Evolutionary conservation across 2,329 filamentous ascomycete genomes (phyloP).

Genomic region (Pseudogymnoascus sp.): DNA sequence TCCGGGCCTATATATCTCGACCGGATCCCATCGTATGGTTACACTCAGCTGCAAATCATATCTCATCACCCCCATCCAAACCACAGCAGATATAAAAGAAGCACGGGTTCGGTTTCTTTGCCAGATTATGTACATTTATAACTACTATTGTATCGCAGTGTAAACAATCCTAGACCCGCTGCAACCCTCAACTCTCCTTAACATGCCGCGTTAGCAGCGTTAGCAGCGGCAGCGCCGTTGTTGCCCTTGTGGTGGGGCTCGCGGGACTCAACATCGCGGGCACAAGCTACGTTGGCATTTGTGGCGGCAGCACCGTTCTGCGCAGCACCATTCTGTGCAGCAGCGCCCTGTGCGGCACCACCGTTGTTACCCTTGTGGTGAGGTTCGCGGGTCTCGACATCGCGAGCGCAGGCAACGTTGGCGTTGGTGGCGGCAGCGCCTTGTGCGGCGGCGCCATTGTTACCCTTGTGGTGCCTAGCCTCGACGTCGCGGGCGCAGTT

Average conservation of each 20-base stretch:
- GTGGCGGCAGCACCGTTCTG: slow-evolving; percentile 6
- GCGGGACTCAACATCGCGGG: slow-evolving; percentile 10
- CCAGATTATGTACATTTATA: neutral
- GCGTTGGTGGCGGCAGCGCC: neutral
- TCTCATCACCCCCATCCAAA: neutral
- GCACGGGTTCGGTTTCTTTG: neutral
- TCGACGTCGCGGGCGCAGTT: neutral
- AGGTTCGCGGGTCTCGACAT: neutral
- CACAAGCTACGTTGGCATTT: neutral
- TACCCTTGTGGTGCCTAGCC: neutral
- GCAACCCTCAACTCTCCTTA: neutral
- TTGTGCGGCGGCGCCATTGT: neutral
- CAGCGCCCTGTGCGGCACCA: slow-evolving; percentile 18
- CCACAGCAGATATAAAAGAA: neutral
- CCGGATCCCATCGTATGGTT: neutral
- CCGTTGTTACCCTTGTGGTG: slow-evolving; percentile 19
- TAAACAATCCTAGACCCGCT: neutral
- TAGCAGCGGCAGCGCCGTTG: slow-evolving; percentile 14
- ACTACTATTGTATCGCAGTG: neutral
- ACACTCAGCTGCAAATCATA: neutral
- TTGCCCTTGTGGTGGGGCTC: slow-evolving; percentile 17
- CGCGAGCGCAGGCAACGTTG: slow-evolving; percentile 10
- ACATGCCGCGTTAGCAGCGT: neutral
- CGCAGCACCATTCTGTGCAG: neutral
- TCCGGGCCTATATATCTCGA: neutral